These are phyloP conservation scores for Pseudogymnoascus sp. DNA, from an alignment of 2,329 filamentous ascomycete species.

Conservation along the genomic window DNA sequence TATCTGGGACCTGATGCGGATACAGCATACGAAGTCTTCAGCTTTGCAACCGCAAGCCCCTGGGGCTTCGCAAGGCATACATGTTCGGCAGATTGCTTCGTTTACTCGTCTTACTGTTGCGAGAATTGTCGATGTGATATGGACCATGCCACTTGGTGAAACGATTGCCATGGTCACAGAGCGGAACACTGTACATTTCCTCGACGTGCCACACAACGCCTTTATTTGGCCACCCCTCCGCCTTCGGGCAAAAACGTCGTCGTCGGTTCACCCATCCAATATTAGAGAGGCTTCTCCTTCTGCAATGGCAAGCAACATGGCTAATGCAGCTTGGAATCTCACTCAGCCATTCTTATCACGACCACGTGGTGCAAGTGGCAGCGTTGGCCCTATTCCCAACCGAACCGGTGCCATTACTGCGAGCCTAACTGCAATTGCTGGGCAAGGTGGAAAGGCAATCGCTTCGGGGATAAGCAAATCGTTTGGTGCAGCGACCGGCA, in stretches of 20 bases:
- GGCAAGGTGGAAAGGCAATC: conserved; percentile 64
- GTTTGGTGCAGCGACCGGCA: conserved; percentile 59
- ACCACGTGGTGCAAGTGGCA: conserved; percentile 26
- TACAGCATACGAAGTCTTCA: conserved; percentile 54
- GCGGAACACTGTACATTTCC: conserved; percentile 87
- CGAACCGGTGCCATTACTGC: conserved; percentile 24
- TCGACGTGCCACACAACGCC: conserved; percentile 73
- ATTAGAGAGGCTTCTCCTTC: conserved; percentile 38
- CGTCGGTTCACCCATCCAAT: neutral
- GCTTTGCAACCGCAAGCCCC: conserved; percentile 41
- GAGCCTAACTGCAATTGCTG: conserved; percentile 39
- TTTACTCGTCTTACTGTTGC: conserved; percentile 89
- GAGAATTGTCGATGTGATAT: conserved; percentile 80
- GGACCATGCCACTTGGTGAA: conserved; percentile 74
- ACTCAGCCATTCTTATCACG: conserved; percentile 27
- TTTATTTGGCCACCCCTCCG: conserved; percentile 79
- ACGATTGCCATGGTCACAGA: conserved; percentile 84
- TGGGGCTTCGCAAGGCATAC: conserved; percentile 34
- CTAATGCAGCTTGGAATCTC: conserved; percentile 27
- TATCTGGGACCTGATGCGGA: conserved; percentile 68
- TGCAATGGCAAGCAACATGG: conserved; percentile 27
- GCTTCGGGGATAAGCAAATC: conserved; percentile 67
- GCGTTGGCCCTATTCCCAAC: conserved; percentile 13
- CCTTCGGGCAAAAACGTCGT: conserved; percentile 31
- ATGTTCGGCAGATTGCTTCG: conserved; percentile 75